Conservation (phyloP, 192 early-diverging fungal genomes). For the Geranomyces michiganensis region DNA sequence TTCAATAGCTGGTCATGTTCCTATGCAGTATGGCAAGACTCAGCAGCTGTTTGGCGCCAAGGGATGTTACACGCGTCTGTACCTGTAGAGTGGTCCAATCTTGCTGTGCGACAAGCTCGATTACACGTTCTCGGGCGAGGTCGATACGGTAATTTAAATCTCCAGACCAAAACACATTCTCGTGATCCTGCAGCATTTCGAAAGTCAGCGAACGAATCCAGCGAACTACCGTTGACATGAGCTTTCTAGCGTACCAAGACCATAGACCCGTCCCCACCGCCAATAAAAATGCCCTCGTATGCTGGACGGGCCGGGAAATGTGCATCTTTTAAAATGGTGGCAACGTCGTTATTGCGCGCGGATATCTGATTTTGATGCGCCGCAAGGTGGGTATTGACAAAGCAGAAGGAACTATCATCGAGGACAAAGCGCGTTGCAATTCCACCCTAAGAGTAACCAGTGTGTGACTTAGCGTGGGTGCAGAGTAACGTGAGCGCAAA, state of each 20-base stretch:
- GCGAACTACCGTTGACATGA: constrained; percentile 33
- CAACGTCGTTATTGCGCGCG: constrained; percentile 75
- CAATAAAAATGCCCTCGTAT: constrained; percentile 52
- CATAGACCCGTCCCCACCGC: constrained; percentile 87
- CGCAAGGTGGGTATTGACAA: constrained; percentile 85
- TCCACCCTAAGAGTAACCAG: constrained; percentile 58
- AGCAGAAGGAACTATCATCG: constrained; percentile 79
- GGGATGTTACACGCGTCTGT: not conserved
- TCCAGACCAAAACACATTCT: constrained; percentile 62
- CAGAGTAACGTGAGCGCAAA: no score
- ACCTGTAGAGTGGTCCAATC: constrained; percentile 58
- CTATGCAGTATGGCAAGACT: constrained; percentile 18
- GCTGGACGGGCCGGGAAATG: constrained; percentile 40
- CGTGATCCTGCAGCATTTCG: constrained; percentile 41
- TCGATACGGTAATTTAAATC: constrained; percentile 96
- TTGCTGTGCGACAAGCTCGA: constrained; percentile 59
- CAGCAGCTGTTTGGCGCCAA: no score
- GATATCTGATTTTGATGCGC: constrained; percentile 77
- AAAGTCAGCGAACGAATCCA: constrained; percentile 54
- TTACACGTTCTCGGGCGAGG: constrained; percentile 65
- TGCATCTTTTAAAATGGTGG: constrained; percentile 68
- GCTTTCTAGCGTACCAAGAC: constrained; percentile 62
- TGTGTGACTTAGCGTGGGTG: no score
- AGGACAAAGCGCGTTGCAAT: constrained; percentile 75
- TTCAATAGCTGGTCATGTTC: constrained; percentile 54